These are phyloP conservation scores for Orobanche coerulescens DNA, from an alignment of 257 asterid species.

Conservation along the genomic window DNA sequence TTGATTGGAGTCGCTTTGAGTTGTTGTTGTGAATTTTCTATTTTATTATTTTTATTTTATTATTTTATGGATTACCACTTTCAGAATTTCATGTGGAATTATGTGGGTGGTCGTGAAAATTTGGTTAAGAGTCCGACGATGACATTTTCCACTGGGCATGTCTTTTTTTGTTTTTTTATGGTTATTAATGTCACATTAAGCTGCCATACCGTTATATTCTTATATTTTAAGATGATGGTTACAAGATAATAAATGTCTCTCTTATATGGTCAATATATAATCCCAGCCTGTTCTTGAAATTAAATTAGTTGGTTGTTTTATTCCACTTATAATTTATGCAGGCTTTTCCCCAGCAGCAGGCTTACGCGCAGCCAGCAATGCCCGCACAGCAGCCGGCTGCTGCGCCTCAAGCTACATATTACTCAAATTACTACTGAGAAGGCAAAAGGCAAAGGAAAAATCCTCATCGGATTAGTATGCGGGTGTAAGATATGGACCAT, in stretches of 20 bases:
- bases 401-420: constrained; percentile 53
- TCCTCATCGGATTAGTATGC: constrained; percentile 24
- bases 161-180: background rate
- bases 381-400: constrained; percentile 49
- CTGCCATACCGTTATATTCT: background rate
- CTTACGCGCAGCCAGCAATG: constrained; percentile 55
- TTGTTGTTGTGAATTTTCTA: too few relatives aligned
- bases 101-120: background rate
- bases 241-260: too few relatives aligned
- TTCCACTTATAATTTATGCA: constrained; percentile 17
- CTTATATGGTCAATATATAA: too few relatives aligned
- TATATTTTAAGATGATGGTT: too few relatives aligned
- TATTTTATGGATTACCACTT: background rate
- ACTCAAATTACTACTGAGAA: constrained; percentile 56
- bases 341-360: constrained; percentile 61
- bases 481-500: constrained; percentile 20
- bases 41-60: background rate
- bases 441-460: constrained; percentile 11
- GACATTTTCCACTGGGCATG: background rate
- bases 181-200: background rate
- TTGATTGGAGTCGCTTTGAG: background rate
- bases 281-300: background rate
- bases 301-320: background rate
- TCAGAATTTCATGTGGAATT: too few relatives aligned
- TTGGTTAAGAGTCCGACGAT: background rate